These are phyloP conservation scores for Bodo saltans DNA, from an alignment of 78 protist species.

Conservation along the genomic window DNA sequence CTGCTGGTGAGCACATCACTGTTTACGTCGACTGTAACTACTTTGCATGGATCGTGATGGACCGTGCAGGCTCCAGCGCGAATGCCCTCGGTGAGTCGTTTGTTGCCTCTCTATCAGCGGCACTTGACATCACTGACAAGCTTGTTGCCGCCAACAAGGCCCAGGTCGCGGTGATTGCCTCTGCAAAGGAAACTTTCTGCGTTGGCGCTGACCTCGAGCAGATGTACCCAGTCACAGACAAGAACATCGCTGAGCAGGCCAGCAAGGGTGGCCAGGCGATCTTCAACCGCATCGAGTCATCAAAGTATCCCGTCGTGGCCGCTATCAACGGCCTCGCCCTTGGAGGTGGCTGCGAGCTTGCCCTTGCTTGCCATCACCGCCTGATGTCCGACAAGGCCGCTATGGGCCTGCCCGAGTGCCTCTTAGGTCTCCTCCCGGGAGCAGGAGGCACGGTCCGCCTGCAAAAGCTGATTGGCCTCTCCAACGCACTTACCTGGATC, in stretches of 20 bases:
- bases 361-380: slow-evolving; percentile 48
- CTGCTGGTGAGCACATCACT: slow-evolving; percentile 11
- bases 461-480: slow-evolving; percentile 49
- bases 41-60: slow-evolving; percentile 23
- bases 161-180: slow-evolving; percentile 8
- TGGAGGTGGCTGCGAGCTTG: slow-evolving; percentile 61
- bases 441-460: slow-evolving; percentile 60
- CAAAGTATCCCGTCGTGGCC: slow-evolving; percentile 38
- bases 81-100: slow-evolving; percentile 11
- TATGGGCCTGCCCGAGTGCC: slow-evolving; percentile 41
- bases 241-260: background rate
- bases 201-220: slow-evolving; percentile 38
- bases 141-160: background rate
- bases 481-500: slow-evolving; percentile 51
- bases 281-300: slow-evolving; percentile 13
- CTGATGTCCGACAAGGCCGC: background rate
- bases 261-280: slow-evolving; percentile 25
- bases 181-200: slow-evolving; percentile 22
- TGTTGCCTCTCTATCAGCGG: background rate
- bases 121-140: background rate
- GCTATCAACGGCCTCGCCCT: slow-evolving; percentile 61
- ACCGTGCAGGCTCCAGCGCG: background rate
- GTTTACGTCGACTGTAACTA: slow-evolving; percentile 5
- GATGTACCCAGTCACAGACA: slow-evolving; percentile 27
- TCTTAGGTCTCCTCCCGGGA: slow-evolving; percentile 65